Conservation (phyloP, 352 stramenopile species). For the Globisporangium uncinulatum region DNA sequence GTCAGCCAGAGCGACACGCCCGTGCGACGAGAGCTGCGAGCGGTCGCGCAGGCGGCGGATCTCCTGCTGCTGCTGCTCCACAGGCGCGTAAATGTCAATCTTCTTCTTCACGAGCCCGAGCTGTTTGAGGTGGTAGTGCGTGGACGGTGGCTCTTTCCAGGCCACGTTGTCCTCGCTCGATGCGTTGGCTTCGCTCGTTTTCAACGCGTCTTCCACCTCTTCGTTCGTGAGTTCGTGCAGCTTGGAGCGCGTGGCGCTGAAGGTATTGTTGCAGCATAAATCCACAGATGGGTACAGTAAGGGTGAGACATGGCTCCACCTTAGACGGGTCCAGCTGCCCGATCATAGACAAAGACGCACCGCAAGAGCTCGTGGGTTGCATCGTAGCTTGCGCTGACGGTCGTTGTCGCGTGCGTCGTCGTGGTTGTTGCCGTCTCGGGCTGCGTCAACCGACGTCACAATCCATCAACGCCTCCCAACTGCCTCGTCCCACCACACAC, state of each 20-base stretch:
- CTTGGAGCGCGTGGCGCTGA: conserved; percentile 30
- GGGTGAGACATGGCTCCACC: background rate
- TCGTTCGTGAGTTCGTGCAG: conserved; percentile 24
- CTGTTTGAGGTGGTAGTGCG: conserved; percentile 79
- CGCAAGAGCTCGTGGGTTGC: conserved; percentile 27
- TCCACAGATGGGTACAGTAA: background rate
- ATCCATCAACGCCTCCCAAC: background rate
- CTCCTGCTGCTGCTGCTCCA: conserved; percentile 59
- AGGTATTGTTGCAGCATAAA: background rate
- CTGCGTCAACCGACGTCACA: background rate
- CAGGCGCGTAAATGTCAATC: conserved; percentile 74
- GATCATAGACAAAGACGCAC: conserved; percentile 10
- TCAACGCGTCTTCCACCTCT: conserved; percentile 3
- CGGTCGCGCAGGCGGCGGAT: conserved; percentile 56
- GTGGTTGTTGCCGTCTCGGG: background rate
- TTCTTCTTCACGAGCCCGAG: conserved; percentile 61
- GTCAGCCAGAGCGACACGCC: conserved; percentile 24
- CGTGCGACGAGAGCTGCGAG: conserved; percentile 37
- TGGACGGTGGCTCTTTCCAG: conserved; percentile 22
- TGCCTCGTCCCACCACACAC: background rate
- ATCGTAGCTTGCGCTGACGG: conserved; percentile 13
- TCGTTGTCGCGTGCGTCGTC: background rate
- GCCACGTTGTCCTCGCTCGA: too few relatives aligned
- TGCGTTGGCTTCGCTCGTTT: too few relatives aligned
- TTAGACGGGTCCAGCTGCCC: background rate